phyloP scores from a whole-genome alignment of 2,329 filamentous ascomycete genomes.

The Ceratocystiopsis brevicomis region DNA sequence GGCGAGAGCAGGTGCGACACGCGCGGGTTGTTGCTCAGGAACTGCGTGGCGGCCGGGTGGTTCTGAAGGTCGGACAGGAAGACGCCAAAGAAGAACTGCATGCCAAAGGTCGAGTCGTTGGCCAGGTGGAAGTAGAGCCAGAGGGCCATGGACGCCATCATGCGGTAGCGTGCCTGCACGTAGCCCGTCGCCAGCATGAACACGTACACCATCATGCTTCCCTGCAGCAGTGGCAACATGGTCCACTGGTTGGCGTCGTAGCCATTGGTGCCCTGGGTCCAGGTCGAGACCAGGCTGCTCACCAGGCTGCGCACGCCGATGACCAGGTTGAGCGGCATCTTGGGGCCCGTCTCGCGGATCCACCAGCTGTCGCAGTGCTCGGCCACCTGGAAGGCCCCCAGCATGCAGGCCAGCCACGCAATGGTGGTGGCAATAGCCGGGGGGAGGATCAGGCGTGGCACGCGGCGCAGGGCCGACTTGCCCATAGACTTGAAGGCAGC shows the following conservation, averaged over 20 bases:
- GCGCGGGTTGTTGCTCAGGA: slow-evolving; percentile 25
- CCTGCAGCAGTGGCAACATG: slow-evolving; percentile 32
- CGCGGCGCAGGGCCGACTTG: slow-evolving; percentile 37
- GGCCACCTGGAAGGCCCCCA: slow-evolving; percentile 37
- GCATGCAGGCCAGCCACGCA: slow-evolving; percentile 32
- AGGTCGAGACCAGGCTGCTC: slow-evolving; percentile 28
- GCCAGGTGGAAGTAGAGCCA: slow-evolving; percentile 30
- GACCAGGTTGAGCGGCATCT: slow-evolving; percentile 19
- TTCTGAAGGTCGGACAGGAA: slow-evolving; percentile 41
- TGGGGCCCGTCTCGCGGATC: slow-evolving; percentile 31
- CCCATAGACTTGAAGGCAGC: slow-evolving; percentile 34
- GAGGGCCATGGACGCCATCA: slow-evolving; percentile 25
- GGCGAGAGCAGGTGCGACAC: slow-evolving; percentile 25
- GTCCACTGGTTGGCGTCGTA: slow-evolving; percentile 43
- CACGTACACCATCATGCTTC: slow-evolving; percentile 34
- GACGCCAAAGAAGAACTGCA: slow-evolving; percentile 43
- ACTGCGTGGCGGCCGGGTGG: slow-evolving; percentile 27
- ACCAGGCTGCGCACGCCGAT: slow-evolving; percentile 25
- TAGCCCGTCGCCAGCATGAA: slow-evolving; percentile 31
- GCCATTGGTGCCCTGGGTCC: slow-evolving; percentile 28
- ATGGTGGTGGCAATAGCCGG: slow-evolving; percentile 33
- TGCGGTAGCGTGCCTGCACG: slow-evolving; percentile 28
- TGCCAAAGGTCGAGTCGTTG: slow-evolving; percentile 25
- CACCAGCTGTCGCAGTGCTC: slow-evolving; percentile 40
- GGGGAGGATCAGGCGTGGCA: slow-evolving; percentile 38